Evolutionary conservation across 345 rosid species (phyloP).

Genomic region (Durio zibethinus): DNA sequence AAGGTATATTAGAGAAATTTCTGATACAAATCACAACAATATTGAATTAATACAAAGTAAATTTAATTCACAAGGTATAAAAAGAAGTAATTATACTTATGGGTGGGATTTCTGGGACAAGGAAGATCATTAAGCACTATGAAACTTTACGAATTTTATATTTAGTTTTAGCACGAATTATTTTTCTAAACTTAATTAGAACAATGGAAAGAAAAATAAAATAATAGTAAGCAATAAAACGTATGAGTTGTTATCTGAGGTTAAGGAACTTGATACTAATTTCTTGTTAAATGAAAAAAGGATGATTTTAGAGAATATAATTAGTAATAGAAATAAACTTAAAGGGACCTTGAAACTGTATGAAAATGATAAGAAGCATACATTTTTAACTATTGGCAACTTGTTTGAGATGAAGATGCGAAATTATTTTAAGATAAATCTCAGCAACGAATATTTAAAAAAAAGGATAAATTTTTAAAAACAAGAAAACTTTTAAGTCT

Average conservation of each 20-base stretch:
- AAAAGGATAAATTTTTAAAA: neutral
- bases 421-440: conserved; percentile 90
- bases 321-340: neutral
- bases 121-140: conserved; percentile 82
- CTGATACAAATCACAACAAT: neutral
- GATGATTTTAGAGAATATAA: conserved; percentile 2
- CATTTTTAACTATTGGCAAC: conserved; percentile 46
- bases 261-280: conserved; percentile 52
- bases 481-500: no score
- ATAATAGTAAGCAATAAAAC: conserved; percentile 18
- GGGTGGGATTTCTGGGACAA: conserved; percentile 37
- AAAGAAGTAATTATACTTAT: conserved; percentile 37
- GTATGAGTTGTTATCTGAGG: conserved; percentile 43
- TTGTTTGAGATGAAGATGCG: conserved; percentile 28
- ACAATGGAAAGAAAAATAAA: neutral
- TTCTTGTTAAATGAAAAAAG: conserved; percentile 46
- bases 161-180: neutral
- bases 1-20: neutral
- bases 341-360: neutral
- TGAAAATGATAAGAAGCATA: conserved; percentile 33
- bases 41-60: neutral
- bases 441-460: conserved; percentile 35
- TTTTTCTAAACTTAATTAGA: neutral
- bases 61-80: no score
- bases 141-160: conserved; percentile 27